Evolutionary conservation across 2,329 filamentous ascomycete genomes (phyloP).

Genomic region (Cladosporium oxysporum): DNA sequence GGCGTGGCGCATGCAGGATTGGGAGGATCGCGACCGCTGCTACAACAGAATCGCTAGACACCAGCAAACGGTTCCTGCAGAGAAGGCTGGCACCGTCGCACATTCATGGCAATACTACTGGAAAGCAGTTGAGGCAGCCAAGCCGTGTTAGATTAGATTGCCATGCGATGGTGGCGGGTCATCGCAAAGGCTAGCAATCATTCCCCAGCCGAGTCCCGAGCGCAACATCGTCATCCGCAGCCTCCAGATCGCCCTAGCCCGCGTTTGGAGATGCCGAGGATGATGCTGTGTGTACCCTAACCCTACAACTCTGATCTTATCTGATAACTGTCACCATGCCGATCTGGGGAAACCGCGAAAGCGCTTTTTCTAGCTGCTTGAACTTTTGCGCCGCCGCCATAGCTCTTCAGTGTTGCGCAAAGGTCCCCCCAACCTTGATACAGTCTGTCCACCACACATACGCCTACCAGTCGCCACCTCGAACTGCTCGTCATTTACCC

Average conservation of each 20-base stretch:
- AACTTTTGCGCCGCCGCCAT: conserved; percentile 1
- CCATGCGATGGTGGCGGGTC: background rate
- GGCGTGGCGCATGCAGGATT: background rate
- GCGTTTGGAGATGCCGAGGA: background rate
- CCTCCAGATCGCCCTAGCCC: background rate
- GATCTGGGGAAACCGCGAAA: conserved; percentile 15
- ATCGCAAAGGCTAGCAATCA: background rate
- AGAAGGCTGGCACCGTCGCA: background rate
- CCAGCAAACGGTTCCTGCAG: background rate
- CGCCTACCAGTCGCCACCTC: background rate
- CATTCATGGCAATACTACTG: background rate
- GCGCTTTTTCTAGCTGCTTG: background rate
- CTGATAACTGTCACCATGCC: background rate
- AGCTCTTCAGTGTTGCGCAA: conserved; percentile 3
- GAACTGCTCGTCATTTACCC: background rate
- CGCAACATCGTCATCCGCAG: background rate
- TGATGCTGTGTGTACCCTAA: background rate
- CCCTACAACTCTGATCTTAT: background rate
- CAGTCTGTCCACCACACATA: background rate
- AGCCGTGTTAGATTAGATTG: background rate
- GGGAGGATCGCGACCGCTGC: background rate
- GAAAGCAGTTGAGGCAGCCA: background rate
- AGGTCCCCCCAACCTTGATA: background rate
- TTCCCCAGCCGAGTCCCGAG: background rate
- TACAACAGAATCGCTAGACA: background rate